Conservation (phyloP, 257 asterid genomes). For the Coffea eugenioides region DNA sequence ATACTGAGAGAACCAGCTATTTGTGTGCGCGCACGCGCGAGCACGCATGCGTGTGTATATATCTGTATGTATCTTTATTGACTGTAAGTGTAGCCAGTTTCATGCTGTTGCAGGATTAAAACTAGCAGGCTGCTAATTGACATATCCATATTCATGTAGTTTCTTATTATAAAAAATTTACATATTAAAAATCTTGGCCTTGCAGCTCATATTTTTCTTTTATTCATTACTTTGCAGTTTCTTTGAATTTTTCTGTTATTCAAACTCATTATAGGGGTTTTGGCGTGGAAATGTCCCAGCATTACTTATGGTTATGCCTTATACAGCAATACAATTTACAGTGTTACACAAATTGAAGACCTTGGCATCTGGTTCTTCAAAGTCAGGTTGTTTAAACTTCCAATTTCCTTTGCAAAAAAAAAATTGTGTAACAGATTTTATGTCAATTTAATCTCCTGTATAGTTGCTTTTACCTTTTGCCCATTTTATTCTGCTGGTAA, state of each 20-base stretch:
- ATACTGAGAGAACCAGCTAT: neutral
- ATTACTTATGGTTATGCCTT: conserved; percentile 94
- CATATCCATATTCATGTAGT: neutral
- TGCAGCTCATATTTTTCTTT: neutral
- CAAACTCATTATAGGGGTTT: conserved; percentile 56
- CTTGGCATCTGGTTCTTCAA: conserved; percentile 81
- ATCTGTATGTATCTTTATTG: neutral
- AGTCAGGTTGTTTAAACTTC: conserved; percentile 54
- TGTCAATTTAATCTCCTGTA: neutral
- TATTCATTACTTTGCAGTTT: neutral
- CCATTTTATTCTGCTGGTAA: neutral
- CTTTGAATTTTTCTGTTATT: conserved; percentile 9
- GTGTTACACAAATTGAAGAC: conserved; percentile 79
- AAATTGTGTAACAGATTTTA: neutral
- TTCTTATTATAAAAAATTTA: neutral
- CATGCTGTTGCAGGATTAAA: neutral
- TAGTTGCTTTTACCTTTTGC: neutral
- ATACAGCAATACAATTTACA: conserved; percentile 87
- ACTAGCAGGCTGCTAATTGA: neutral
- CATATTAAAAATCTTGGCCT: neutral
- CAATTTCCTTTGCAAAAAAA: conserved; percentile 3
- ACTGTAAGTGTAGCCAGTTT: neutral
- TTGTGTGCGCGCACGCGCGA: neutral
- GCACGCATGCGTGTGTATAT: neutral
- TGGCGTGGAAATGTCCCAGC: conserved; percentile 99